phyloP scores from a whole-genome alignment of 2,329 filamentous ascomycete genomes.

The Purpureocillium takamizusanense region DNA sequence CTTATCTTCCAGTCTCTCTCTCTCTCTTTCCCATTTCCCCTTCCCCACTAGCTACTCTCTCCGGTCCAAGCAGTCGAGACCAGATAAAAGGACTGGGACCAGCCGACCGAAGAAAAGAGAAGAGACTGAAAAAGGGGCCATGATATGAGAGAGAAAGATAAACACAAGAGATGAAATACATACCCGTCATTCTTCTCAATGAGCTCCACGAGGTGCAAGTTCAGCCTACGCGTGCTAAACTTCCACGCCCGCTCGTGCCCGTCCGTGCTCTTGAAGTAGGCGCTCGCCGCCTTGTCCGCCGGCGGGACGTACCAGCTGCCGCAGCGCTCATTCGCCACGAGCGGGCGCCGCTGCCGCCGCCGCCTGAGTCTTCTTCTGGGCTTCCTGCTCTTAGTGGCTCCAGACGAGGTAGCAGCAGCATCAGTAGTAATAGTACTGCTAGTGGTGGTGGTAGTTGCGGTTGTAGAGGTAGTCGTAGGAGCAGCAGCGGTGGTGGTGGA shows the following conservation, averaged over 20 bases:
- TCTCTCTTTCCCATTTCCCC: no score
- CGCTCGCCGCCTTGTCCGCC: slow-evolving; percentile 56
- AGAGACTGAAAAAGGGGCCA: no score
- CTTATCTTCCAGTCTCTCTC: no score
- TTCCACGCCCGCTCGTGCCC: slow-evolving; percentile 87
- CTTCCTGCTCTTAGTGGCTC: background rate
- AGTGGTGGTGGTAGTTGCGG: no score
- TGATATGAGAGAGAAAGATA: background rate
- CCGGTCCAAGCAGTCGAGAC: no score
- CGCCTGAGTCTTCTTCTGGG: background rate
- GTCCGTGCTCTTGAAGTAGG: slow-evolving; percentile 97
- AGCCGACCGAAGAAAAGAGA: background rate
- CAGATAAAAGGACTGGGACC: background rate
- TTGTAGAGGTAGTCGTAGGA: no score
- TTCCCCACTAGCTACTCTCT: no score
- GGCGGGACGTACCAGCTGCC: slow-evolving; percentile 89
- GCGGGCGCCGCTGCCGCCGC: slow-evolving; percentile 40
- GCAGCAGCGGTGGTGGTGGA: background rate
- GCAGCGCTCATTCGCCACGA: slow-evolving; percentile 90
- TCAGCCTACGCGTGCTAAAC: slow-evolving; percentile 77
- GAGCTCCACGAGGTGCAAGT: slow-evolving; percentile 68
- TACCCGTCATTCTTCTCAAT: slow-evolving; percentile 61
- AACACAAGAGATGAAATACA: slow-evolving; percentile 10
- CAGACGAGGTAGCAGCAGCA: no score
- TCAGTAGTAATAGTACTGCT: no score